These are phyloP conservation scores for Skeletonema potamos DNA, from an alignment of 108 stramenopile genomes.

Conservation along the genomic window DNA sequence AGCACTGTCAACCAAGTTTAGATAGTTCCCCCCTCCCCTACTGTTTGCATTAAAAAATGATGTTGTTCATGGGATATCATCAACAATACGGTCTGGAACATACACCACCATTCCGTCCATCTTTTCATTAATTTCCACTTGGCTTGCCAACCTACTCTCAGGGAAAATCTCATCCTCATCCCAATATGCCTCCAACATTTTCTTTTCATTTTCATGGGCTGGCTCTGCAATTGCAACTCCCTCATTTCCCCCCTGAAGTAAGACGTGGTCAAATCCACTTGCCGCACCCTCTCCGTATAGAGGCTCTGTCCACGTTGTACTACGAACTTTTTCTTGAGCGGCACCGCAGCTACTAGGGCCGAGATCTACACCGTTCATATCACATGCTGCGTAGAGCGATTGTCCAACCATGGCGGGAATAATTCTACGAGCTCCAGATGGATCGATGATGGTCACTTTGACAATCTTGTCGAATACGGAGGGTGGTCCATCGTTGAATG, in stretches of 20 bases:
- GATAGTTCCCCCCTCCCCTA: neutral
- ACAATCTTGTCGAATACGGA: slow-evolving; percentile 78
- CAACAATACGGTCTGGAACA: slow-evolving; percentile 85
- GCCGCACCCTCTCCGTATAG: slow-evolving; percentile 86
- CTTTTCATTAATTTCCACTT: slow-evolving; percentile 65
- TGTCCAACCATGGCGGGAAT: slow-evolving; percentile 78
- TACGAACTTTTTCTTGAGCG: slow-evolving; percentile 53
- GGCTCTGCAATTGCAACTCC: slow-evolving; percentile 64
- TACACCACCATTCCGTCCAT: slow-evolving; percentile 92
- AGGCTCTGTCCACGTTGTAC: slow-evolving; percentile 78
- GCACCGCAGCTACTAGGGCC: slow-evolving; percentile 68
- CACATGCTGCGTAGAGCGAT: slow-evolving; percentile 72
- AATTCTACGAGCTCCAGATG: slow-evolving; percentile 75
- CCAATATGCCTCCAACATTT: slow-evolving; percentile 79
- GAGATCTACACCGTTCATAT: slow-evolving; percentile 78
- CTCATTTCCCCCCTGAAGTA: slow-evolving; percentile 55
- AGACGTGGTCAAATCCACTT: slow-evolving; percentile 85
- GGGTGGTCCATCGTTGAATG: slow-evolving; percentile 44
- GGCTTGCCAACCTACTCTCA: slow-evolving; percentile 76
- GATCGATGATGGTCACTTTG: slow-evolving; percentile 82
- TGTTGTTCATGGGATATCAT: slow-evolving; percentile 74
- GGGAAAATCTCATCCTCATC: slow-evolving; percentile 85
- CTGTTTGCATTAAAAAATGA: neutral
- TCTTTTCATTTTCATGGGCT: slow-evolving; percentile 51
- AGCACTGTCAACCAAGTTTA: neutral